Conservation (phyloP, 1,284 basidiomycete genomes). For the Ganoderma lingzhi region DNA sequence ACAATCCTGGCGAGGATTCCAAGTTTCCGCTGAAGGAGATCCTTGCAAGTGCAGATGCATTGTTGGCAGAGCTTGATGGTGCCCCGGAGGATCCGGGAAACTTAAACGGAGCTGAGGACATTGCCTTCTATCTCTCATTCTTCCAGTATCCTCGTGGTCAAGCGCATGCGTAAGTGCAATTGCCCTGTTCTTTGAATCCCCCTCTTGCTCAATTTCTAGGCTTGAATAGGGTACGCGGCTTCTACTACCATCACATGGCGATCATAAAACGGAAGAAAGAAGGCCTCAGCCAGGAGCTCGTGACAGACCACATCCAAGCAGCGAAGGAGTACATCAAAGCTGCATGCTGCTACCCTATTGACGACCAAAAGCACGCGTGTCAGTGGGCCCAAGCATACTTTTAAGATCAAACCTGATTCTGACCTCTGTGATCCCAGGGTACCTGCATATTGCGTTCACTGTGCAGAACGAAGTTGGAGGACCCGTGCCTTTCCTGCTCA, state of each 20-base stretch:
- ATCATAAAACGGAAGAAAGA: not conserved
- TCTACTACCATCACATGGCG: slow-evolving; percentile 41
- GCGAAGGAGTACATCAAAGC: slow-evolving; percentile 40
- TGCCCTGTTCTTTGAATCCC: not conserved
- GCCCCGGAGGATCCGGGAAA: slow-evolving; percentile 15
- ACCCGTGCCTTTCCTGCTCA: not conserved
- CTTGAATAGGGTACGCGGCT: slow-evolving; percentile 42
- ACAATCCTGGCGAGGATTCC: slow-evolving; percentile 27
- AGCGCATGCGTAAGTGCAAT: slow-evolving; percentile 45
- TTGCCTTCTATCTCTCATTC: slow-evolving; percentile 43
- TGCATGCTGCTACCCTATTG: slow-evolving; percentile 39
- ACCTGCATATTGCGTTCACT: slow-evolving; percentile 5
- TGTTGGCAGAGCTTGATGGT: slow-evolving; percentile 38
- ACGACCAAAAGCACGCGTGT: slow-evolving; percentile 44
- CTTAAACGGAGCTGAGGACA: slow-evolving; percentile 18
- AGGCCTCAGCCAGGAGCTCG: not conserved
- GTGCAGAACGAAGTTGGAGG: slow-evolving; percentile 5
- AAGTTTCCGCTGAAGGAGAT: slow-evolving; percentile 38
- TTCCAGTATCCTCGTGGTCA: slow-evolving; percentile 47
- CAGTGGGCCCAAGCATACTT: not conserved
- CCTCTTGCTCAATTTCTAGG: not conserved
- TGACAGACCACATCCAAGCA: slow-evolving; percentile 24
- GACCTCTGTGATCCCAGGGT: not conserved
- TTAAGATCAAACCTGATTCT: not conserved
- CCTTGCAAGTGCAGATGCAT: slow-evolving; percentile 39